Evolutionary conservation across 176 grass and related monocot genomes (phyloP).

Genomic region (Triticum monococcum): DNA sequence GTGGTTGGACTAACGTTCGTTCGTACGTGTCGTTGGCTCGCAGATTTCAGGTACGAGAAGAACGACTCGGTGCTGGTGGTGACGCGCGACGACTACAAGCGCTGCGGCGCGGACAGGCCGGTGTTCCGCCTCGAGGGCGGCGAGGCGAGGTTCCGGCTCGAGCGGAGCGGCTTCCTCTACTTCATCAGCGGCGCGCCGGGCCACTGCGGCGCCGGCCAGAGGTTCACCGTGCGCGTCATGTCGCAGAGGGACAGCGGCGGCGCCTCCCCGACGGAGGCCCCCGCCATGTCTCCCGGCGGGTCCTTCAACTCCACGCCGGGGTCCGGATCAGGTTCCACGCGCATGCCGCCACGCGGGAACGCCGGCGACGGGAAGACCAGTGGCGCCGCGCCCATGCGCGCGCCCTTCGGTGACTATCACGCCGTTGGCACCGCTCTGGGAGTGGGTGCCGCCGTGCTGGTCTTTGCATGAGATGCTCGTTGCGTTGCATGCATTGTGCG

Average conservation of each 20-base stretch:
- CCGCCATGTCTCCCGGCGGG: neutral
- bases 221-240: slow-evolving; percentile 55
- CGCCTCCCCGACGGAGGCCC: neutral
- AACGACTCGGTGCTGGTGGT: slow-evolving; percentile 83
- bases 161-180: slow-evolving; percentile 43
- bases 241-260: neutral
- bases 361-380: neutral
- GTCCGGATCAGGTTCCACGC: neutral
- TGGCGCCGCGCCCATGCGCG: neutral
- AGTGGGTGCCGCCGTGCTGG: neutral
- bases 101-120: slow-evolving; percentile 29
- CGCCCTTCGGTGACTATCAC: neutral
- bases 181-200: slow-evolving; percentile 69
- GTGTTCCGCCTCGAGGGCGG: slow-evolving; percentile 31
- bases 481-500: neutral
- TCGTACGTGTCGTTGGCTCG: neutral
- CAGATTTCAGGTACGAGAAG: slow-evolving; percentile 37
- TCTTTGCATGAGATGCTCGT: neutral
- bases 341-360: neutral
- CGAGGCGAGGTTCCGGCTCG: slow-evolving; percentile 47
- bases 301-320: neutral
- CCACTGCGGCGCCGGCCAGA: slow-evolving; percentile 55
- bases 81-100: slow-evolving; percentile 44
- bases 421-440: neutral
- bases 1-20: neutral